Conservation (phyloP, 2,329 filamentous ascomycete species). For the Mycosphaerella sp. region DNA sequence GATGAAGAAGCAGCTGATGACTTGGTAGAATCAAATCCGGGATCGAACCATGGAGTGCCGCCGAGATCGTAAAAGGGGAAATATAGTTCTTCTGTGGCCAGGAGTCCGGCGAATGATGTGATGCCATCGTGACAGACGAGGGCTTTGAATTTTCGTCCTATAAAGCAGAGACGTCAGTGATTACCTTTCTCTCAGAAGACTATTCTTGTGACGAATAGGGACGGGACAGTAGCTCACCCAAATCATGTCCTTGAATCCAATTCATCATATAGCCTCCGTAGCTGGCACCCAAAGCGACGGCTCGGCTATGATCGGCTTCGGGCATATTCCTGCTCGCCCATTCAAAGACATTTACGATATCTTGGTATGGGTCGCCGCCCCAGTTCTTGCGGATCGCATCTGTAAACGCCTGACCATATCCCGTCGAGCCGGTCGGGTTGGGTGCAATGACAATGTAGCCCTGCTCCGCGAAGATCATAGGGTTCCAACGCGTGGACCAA, state of each 20-base stretch:
- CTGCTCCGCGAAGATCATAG: constrained; percentile 30
- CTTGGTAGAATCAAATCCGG: constrained; percentile 10
- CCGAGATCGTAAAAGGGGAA: constrained; percentile 50
- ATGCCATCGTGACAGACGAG: constrained; percentile 58
- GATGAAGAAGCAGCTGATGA: constrained; percentile 3
- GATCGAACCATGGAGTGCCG: constrained; percentile 46
- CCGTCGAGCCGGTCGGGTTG: constrained; percentile 29
- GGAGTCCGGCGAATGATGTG: constrained; percentile 25
- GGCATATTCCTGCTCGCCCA: constrained; percentile 59
- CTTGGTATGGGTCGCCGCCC: constrained; percentile 78
- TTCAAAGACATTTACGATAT: constrained; percentile 72
- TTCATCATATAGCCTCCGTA: constrained; percentile 59
- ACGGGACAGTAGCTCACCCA: constrained; percentile 48
- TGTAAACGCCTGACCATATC: constrained; percentile 30
- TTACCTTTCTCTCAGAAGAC: no score
- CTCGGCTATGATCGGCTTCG: constrained; percentile 61
- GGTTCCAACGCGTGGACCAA: constrained; percentile 32
- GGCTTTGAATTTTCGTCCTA: constrained; percentile 64
- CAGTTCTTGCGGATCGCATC: constrained; percentile 67
- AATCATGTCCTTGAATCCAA: constrained; percentile 76
- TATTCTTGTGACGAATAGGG: no score
- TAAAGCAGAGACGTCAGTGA: no score
- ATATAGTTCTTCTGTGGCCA: constrained; percentile 47
- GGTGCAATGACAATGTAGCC: constrained; percentile 29
- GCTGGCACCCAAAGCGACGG: constrained; percentile 67